Base-by-base conservation (phyloP, 345 rosid species). In the Zanthoxylum bungeanum region DNA sequence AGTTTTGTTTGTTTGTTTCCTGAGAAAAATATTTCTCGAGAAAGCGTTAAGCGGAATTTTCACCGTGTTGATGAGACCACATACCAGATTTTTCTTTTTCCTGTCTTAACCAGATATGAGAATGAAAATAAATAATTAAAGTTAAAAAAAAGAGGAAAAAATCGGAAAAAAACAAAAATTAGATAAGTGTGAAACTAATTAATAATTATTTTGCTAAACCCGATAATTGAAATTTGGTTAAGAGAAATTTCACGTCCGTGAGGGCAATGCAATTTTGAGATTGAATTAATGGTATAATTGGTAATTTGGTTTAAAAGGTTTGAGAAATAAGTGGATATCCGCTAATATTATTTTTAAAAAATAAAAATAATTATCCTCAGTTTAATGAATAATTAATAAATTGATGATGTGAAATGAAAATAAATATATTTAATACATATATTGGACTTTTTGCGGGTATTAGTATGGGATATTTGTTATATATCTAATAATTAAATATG, bases 191-290 rank as follows among this genome's bases (percentile, higher is more conserved):
- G 63, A 39, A 73, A 66, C 34, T 24, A 56, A 64, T 22, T 70
- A 79, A 63, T 66, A 81, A 78, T 81, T 80, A 82, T 71, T n/a
- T 85, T 74, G 77, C 79, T 79, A 82, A 82, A 75, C 80, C 88
- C 88, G 74, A 84, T 80, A 80, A 76, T 78, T 85, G 62, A 75
- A 83, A 56, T 81, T 74, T 76, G 83, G 88, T 88, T 88, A 71
- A 88, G 82, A 73, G 75, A 66, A 31, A 76, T 28, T 90, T 88
- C 78, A 80, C 83, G 89, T 91, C 93, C 93, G 96, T 76, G 70
- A 77, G 58, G 74, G 60, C 52, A 79, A 78, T 64, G 75, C 76
- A 81, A 19, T 74, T 68, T 87, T 78, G 73, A 85, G 82, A 58
- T 72, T 64, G 40, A 64, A 57, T 19, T n/a, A 50, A 67, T n/a